Evolutionary conservation across 441 rosid genomes (phyloP), one percentile per base, ranked within the genome.

Genomic region (Populus hybrid): DNA sequence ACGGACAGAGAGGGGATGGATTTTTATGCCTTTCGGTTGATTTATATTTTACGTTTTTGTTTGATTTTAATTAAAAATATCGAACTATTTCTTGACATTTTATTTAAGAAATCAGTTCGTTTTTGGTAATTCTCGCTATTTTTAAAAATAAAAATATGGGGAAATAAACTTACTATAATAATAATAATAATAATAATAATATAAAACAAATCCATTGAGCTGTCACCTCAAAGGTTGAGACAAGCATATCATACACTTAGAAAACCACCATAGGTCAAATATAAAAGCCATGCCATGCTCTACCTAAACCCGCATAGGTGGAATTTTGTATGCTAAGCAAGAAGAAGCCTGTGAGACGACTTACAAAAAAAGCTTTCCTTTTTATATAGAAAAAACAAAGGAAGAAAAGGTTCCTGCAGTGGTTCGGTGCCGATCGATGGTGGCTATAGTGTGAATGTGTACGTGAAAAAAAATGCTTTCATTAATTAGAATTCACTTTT

Each of bases 371-470:
- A 50, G 0, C 1, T 2, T 11, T 28, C 4, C 0, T 11, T 28
- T 28, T 28, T 28, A n/a, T 28, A 2, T 28, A 2, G 29, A 28
- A 28, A 28, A 28, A 28, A 40, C 1, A 50, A 5, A 16, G 29
- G 29, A 14, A 45, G 20, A 45, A 50, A 50, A 16, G 59, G 20
- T 16, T 50, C 7, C 6, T 1, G n/a, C 2, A 11, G 71, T 69
- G 71, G 77, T 69, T 63, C 70, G 56, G 74, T 61, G 26, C 21
- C 36, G 66, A 24, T 64, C 29, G 14, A 28, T 28, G 29, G 50
- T 79, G 40, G 73, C 64, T 59, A n/a, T 68, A 73, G 53, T 68
- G 81, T 50, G 59, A 28, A 28, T 28, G 29, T 28, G 29, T 50
- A 16, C 59, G 59, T 18, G 0, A 4, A 18, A 50, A 18, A 5